Base-by-base conservation (phyloP, 2,329 filamentous ascomycete genomes). In the Fusarium papillatum region DNA sequence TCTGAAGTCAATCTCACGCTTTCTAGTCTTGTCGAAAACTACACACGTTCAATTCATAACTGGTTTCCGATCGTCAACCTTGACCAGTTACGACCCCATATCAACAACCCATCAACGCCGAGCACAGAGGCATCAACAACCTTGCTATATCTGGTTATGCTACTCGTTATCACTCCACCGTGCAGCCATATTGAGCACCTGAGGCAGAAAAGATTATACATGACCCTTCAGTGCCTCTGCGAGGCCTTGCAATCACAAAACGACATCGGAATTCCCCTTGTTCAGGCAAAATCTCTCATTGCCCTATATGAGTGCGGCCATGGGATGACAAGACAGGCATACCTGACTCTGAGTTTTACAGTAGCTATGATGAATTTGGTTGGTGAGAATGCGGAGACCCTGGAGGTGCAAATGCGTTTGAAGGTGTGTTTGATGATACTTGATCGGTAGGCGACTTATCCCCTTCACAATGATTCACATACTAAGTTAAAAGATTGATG, bases 291-390 rank as follows among this genome's bases (percentile, higher is more conserved):
- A 2, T 46, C 46, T 9, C 8, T 73, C 1, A 10, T 73, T 10
- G 29, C 46, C 0, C 7, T 73, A 1, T 73, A 73, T 6, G 70
- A 73, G 6, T 73, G 60, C 11, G 55, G 65, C 0, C 39, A 63
- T 0, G 70, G 38, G 0, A 43, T 41, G 11, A 29, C 14, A 17
- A 34, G 43, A 7, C 53, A 48, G 1, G 66, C 66, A 22, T 41
- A 73, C 19, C 4, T 48, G 2, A 70, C 60, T 5, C 39, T 73
- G 3, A 53, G 16, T 4, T 63, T 36, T 0, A 57, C 46, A 7
- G 34, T 69, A 0, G 17, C 16, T 1, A 38, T 69, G 55, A 29
- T 24, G 3, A 38, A 11, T n/a, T 22, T 66, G 17, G 36, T 66
- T 9, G 13, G 13, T 7, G 19, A 19, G n/a, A 17, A 60, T 6